Conservation (phyloP, 192 early-diverging fungal species). For the Backusella parvicylindrica region DNA sequence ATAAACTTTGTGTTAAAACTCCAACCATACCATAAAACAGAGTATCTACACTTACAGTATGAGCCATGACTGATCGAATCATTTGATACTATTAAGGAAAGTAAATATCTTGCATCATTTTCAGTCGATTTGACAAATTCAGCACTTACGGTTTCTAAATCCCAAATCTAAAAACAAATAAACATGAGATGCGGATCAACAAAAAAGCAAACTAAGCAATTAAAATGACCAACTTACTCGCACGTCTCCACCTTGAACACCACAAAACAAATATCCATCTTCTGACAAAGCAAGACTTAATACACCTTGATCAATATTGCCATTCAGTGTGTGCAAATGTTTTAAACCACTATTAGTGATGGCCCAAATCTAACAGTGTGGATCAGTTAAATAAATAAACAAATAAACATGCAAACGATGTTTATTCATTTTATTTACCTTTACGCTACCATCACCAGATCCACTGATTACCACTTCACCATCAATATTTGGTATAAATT, state of each 20-base stretch:
- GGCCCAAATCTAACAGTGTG: constrained; percentile 26
- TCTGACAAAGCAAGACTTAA: constrained; percentile 61
- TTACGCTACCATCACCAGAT: constrained; percentile 68
- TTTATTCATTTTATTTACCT: constrained; percentile 34
- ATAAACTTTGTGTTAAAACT: neutral
- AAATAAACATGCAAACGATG: neutral
- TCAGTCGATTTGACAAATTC: constrained; percentile 27
- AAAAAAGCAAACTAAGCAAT: neutral
- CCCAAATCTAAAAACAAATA: constrained; percentile 52
- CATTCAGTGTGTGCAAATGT: constrained; percentile 27
- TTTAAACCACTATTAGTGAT: constrained; percentile 23
- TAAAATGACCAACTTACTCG: constrained; percentile 32
- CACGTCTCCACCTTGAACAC: constrained; percentile 70
- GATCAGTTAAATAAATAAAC: neutral
- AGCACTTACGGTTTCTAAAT: constrained; percentile 59
- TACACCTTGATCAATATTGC: constrained; percentile 47
- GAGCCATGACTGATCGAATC: constrained; percentile 53
- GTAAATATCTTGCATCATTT: constrained; percentile 19
- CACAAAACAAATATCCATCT: constrained; percentile 69
- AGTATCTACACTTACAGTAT: constrained; percentile 34
- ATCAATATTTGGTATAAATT: constrained; percentile 43
- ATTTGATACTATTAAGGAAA: constrained; percentile 32
- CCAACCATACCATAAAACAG: neutral
- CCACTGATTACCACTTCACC: constrained; percentile 54
- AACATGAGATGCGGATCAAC: neutral